These are phyloP conservation scores for Rhazya stricta DNA, from an alignment of 257 asterid species.

Conservation along the genomic window DNA sequence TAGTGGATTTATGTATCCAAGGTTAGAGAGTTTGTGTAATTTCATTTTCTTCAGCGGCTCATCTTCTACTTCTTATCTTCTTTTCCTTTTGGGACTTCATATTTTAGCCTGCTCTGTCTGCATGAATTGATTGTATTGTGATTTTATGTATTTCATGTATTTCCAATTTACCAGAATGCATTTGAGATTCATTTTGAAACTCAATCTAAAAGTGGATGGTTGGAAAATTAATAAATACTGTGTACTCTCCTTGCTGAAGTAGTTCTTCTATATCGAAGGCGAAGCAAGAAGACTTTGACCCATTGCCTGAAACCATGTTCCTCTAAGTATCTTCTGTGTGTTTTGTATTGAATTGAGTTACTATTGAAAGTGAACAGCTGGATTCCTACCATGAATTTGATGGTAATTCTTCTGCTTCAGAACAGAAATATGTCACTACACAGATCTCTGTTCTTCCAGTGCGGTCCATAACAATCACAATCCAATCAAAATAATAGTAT, in stretches of 20 bases:
- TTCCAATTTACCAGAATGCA: neutral
- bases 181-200: neutral
- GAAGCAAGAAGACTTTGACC: neutral
- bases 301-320: neutral
- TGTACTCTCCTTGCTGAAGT: neutral
- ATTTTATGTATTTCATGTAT: neutral
- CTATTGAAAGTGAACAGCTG: neutral
- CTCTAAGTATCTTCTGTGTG: neutral
- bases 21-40: slow-evolving; percentile 33
- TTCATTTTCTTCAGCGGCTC: neutral
- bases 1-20: slow-evolving; percentile 96
- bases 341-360: neutral
- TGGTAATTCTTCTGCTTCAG: neutral
- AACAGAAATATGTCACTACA: neutral
- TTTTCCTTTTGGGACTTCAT: neutral
- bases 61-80: neutral
- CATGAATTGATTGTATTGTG: neutral
- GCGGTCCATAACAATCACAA: neutral
- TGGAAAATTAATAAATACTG: neutral
- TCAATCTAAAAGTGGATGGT: neutral
- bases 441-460: neutral
- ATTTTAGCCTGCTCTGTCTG: neutral
- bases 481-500: neutral
- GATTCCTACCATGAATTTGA: neutral
- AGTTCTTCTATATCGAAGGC: neutral